Conservation (phyloP, 2,329 filamentous ascomycete species). For the Ceratocystis harringtonii region DNA sequence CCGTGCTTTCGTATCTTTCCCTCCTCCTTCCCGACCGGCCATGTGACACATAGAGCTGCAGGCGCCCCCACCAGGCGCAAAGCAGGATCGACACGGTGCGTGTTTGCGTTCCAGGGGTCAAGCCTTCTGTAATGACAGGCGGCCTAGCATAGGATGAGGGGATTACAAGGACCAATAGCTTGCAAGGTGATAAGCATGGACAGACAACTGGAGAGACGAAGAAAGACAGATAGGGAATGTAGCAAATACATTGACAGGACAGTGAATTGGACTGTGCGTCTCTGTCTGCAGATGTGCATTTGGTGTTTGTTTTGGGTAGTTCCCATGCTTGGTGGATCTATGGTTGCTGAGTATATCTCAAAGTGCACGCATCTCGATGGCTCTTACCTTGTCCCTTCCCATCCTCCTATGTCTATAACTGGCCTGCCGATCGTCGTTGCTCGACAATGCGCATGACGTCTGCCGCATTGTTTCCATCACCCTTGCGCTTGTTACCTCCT, state of each 20-base stretch:
- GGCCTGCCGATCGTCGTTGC: conserved; percentile 24
- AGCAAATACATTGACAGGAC: not conserved
- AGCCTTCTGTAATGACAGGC: not conserved
- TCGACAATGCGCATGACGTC: conserved; percentile 74
- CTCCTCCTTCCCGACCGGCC: not conserved
- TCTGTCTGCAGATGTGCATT: not conserved
- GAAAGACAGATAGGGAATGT: not conserved
- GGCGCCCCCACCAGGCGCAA: not conserved
- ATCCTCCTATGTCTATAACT: not conserved
- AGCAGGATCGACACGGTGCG: not conserved
- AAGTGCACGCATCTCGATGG: not conserved
- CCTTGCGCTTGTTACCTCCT: conserved; percentile 59
- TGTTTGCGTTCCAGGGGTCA: not conserved
- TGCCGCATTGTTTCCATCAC: conserved; percentile 59
- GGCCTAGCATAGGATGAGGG: not conserved
- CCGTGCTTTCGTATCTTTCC: not conserved
- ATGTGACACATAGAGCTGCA: not conserved
- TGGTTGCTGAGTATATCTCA: no score
- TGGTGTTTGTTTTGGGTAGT: not conserved
- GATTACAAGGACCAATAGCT: not conserved
- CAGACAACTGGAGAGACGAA: not conserved
- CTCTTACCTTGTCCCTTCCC: not conserved
- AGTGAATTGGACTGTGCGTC: not conserved
- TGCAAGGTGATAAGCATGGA: not conserved
- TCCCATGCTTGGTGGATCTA: not conserved